A percentile compares a stretch with the other conserved stretches of the same genome.
These are phyloP conservation scores for Hammondia hammondi DNA, from an alignment of 169 alveolate genomes.

Conservation along the genomic window DNA sequence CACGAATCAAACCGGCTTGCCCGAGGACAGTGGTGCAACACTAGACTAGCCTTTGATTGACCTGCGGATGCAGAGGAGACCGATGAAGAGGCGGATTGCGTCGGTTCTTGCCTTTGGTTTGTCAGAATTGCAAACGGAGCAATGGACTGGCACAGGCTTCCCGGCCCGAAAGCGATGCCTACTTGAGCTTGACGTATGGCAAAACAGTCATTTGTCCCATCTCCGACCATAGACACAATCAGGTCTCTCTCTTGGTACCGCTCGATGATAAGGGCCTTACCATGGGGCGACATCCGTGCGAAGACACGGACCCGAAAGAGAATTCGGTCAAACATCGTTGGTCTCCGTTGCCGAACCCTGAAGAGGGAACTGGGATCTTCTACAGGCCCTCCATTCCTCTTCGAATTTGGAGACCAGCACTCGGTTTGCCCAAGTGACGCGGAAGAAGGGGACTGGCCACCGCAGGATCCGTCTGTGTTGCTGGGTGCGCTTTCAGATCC, in stretches of 20 bases:
- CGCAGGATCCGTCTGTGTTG: too few species aligned
- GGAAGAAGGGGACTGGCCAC: neutral
- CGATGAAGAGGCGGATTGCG: neutral
- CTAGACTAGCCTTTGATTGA: neutral
- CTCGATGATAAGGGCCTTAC: slow-evolving; percentile 36
- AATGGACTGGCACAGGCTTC: slow-evolving; percentile 1
- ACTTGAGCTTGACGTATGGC: slow-evolving; percentile 93
- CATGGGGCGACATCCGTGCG: slow-evolving; percentile 55
- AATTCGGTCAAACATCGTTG: neutral
- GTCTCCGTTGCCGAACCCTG: neutral
- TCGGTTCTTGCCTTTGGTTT: neutral
- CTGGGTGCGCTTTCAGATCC: neutral
- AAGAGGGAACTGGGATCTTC: neutral
- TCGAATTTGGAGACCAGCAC: neutral
- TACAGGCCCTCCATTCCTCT: neutral
- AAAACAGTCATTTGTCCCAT: slow-evolving; percentile 94
- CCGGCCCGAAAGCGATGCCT: slow-evolving; percentile 91
- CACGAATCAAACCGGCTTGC: neutral
- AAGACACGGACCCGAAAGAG: slow-evolving; percentile 52
- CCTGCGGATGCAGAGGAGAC: neutral
- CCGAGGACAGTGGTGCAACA: neutral
- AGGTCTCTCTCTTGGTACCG: slow-evolving; percentile 35
- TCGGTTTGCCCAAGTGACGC: neutral
- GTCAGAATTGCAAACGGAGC: slow-evolving; percentile 48
- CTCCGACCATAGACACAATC: slow-evolving; percentile 91